phyloP scores from a whole-genome alignment of 2,329 filamentous ascomycete species.

The Calonectria henricotiae region DNA sequence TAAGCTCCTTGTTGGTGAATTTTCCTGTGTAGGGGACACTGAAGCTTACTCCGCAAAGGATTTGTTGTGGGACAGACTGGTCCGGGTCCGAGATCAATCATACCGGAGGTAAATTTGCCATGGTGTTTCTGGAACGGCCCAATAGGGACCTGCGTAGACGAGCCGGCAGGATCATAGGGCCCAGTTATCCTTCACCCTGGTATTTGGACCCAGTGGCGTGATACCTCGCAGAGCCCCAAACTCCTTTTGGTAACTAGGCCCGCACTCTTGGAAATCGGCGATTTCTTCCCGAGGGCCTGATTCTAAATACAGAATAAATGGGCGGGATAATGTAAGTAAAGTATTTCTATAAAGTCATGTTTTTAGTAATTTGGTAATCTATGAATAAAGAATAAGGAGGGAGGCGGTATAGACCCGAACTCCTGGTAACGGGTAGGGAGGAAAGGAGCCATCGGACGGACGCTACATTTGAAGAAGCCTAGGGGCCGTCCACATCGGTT shows the following conservation, averaged over 20 bases:
- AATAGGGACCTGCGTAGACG: background rate
- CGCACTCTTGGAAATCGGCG: no score
- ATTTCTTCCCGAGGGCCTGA: background rate
- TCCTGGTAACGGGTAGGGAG: background rate
- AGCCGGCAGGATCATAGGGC: background rate
- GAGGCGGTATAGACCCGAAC: background rate
- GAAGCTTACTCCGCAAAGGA: background rate
- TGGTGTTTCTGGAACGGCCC: background rate
- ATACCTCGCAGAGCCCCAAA: background rate
- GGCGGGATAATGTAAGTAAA: background rate
- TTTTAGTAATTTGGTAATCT: background rate
- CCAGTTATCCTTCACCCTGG: constrained; percentile 14
- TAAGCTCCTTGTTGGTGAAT: constrained; percentile 1
- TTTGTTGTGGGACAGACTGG: background rate
- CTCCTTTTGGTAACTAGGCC: background rate
- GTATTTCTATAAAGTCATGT: no score
- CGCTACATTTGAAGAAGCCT: background rate
- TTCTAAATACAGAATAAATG: background rate
- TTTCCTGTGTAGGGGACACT: background rate
- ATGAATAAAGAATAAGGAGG: background rate
- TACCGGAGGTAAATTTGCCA: constrained; percentile 25
- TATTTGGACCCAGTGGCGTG: constrained; percentile 17
- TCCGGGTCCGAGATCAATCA: background rate
- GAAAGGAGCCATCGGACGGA: background rate
- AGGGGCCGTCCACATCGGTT: background rate